These are phyloP conservation scores for Hypoxylon subgilvum DNA, from an alignment of 495 filamentous ascomycete species.

Conservation along the genomic window DNA sequence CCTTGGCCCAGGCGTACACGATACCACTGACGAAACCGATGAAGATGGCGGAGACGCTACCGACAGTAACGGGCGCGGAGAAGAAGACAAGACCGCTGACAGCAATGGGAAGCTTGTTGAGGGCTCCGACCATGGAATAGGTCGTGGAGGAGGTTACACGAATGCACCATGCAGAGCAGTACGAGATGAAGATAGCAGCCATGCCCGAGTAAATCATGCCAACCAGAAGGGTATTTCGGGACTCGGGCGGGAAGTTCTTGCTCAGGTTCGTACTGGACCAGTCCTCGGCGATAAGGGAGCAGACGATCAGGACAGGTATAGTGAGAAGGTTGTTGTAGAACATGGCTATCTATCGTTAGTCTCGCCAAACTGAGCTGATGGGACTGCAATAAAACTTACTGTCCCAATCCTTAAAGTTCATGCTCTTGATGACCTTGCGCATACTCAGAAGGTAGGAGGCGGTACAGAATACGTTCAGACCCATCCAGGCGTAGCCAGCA, in stretches of 20 bases:
- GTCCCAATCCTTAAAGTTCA: constrained; percentile 99
- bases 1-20: constrained; percentile 90
- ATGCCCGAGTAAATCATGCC: constrained; percentile 96
- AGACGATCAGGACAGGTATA: constrained; percentile 86
- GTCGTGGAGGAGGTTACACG: constrained; percentile 95
- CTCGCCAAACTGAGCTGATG: not conserved
- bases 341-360: constrained; percentile 74
- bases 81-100: constrained; percentile 93
- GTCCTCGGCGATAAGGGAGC: constrained; percentile 84
- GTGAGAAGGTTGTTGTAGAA: constrained; percentile 99
- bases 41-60: constrained; percentile 84
- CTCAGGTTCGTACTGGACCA: constrained; percentile 86
- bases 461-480: constrained; percentile 95
- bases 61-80: constrained; percentile 90
- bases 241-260: constrained; percentile 82
- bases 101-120: constrained; percentile 97
- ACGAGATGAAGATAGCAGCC: constrained; percentile 96
- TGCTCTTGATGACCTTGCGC: constrained; percentile 98
- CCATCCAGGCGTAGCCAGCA: constrained; percentile 97
- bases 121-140: constrained; percentile 96
- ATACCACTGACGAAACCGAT: constrained; percentile 91
- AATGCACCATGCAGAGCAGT: constrained; percentile 98
- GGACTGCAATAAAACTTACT: constrained; percentile 65
- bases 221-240: constrained; percentile 74
- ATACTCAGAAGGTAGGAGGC: constrained; percentile 89